These are phyloP conservation scores for Aspergillus saccharolyticus DNA, from an alignment of 495 filamentous ascomycete genomes.

Conservation along the genomic window DNA sequence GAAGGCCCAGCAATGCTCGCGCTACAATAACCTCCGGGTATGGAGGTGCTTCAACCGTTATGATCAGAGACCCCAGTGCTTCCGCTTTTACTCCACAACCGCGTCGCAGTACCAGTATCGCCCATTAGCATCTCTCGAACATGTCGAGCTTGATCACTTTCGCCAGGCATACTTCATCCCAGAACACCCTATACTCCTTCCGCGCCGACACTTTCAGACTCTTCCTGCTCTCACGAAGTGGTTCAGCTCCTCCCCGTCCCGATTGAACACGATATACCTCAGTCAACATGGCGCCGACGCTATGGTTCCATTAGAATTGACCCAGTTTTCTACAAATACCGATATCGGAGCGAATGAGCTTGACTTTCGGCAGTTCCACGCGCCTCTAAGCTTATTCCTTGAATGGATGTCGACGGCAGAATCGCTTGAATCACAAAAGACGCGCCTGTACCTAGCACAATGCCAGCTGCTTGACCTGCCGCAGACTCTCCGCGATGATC, in stretches of 20 bases:
- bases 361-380: conserved; percentile 52
- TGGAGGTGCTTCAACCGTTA: background rate
- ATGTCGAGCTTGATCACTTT: conserved; percentile 40
- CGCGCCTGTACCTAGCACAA: conserved; percentile 78
- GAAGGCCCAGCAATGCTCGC: conserved; percentile 26
- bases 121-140: conserved; percentile 27
- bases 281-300: conserved; percentile 40
- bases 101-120: conserved; percentile 19
- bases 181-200: conserved; percentile 45
- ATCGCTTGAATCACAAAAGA: conserved; percentile 24
- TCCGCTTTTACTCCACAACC: conserved; percentile 20
- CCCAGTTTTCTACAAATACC: conserved; percentile 11
- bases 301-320: conserved; percentile 57
- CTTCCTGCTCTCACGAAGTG: conserved; percentile 51
- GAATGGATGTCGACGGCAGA: conserved; percentile 43
- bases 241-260: conserved; percentile 35
- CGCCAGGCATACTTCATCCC: conserved; percentile 42
- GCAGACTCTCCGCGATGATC: conserved; percentile 50
- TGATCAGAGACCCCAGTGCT: conserved; percentile 5
- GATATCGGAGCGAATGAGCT: background rate
- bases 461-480: conserved; percentile 65
- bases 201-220: conserved; percentile 34
- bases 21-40: conserved; percentile 14
- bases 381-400: conserved; percentile 54
- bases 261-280: conserved; percentile 48